phyloP scores from a whole-genome alignment of 148 eudicot genomes.

The Oxyria digyna region DNA sequence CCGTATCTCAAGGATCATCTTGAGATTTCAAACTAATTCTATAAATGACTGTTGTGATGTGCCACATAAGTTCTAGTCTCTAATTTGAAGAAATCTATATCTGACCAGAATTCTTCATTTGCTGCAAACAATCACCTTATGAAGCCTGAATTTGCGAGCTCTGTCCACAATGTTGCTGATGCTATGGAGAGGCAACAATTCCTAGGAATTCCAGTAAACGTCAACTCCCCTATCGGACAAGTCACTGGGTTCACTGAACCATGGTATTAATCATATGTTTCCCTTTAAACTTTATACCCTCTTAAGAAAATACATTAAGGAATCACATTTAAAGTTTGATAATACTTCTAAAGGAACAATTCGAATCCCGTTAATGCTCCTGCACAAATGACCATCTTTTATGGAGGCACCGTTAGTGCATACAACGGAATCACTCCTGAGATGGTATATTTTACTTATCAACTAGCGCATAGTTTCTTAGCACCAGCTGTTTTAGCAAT shows the following conservation, averaged over 20 bases:
- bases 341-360: slow-evolving; percentile 21
- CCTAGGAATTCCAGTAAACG: slow-evolving; percentile 8
- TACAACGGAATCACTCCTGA: slow-evolving; percentile 43
- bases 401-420: slow-evolving; percentile 40
- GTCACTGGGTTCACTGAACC: slow-evolving; percentile 26
- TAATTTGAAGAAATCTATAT: background rate
- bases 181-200: slow-evolving; percentile 19
- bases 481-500: background rate
- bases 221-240: slow-evolving; percentile 18
- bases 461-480: background rate
- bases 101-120: background rate
- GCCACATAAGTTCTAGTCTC: background rate
- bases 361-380: slow-evolving; percentile 22
- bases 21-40: background rate
- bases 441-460: slow-evolving; percentile 22
- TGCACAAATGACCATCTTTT: slow-evolving; percentile 53
- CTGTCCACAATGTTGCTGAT: background rate
- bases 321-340: background rate
- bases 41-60: background rate
- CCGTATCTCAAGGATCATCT: too few species aligned
- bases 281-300: background rate
- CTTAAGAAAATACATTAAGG: background rate
- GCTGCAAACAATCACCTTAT: background rate
- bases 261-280: slow-evolving; percentile 16
- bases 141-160: background rate